phyloP scores from a whole-genome alignment of 768 basidiomycete species.

The Tulasnella sp. region DNA sequence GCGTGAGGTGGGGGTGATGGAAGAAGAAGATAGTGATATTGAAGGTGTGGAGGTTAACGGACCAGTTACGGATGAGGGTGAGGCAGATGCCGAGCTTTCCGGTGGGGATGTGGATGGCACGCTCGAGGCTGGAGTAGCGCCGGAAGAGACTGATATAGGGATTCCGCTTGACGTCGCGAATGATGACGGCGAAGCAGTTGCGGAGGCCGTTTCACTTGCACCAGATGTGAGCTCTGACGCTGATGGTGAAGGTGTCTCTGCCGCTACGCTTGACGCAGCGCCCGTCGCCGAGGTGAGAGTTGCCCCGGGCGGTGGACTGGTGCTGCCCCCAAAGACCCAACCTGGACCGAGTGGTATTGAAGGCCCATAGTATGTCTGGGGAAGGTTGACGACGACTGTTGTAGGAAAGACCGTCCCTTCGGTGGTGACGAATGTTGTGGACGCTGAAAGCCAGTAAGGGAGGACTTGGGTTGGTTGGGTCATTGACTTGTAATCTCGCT shows the following conservation, averaged over 20 bases:
- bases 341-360: slow-evolving; percentile 23
- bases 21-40: neutral
- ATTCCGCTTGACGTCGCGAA: neutral
- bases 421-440: slow-evolving; percentile 18
- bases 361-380: slow-evolving; percentile 26
- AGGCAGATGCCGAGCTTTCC: slow-evolving; percentile 1
- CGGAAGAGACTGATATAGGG: slow-evolving; percentile 12
- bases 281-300: slow-evolving; percentile 3
- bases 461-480: slow-evolving; percentile 24
- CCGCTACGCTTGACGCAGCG: neutral
- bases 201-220: slow-evolving; percentile 3
- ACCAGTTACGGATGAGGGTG: neutral
- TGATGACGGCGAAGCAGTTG: slow-evolving; percentile 9
- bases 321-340: slow-evolving; percentile 26
- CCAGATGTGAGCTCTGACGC: neutral
- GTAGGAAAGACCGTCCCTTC: neutral
- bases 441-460: slow-evolving; percentile 21
- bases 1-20: neutral
- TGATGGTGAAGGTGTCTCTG: neutral
- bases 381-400: slow-evolving; percentile 21
- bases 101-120: neutral
- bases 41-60: slow-evolving; percentile 14
- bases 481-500: neutral
- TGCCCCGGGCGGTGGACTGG: slow-evolving; percentile 18
- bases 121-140: neutral